A percentile compares a stretch with the other conserved stretches of the same genome.
Conservation (phyloP, 1,139 yeast genomes). For the Sugiyamaella xylanicola region DNA sequence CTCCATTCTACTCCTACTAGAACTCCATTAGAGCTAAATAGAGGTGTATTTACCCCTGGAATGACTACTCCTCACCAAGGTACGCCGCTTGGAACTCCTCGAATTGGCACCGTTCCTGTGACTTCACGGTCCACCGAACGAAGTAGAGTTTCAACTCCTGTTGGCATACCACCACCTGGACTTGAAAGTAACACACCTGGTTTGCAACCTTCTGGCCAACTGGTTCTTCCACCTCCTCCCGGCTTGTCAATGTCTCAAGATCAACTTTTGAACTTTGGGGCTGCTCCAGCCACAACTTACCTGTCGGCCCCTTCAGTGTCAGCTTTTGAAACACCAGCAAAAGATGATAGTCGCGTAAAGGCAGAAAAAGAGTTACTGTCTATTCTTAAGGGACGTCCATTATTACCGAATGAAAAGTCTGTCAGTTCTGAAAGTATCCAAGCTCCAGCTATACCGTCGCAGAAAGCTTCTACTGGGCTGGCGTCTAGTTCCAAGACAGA, state of each 20-base stretch:
- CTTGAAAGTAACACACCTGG: neutral
- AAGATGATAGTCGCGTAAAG: neutral
- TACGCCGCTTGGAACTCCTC: neutral
- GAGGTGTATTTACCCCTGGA: conserved; percentile 1
- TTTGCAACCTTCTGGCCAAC: neutral
- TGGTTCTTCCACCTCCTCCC: neutral
- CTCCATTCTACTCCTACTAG: conserved; percentile 14
- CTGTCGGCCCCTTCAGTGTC: too few relatives aligned
- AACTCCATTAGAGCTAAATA: neutral
- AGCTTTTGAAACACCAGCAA: neutral
- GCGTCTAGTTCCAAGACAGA: too few relatives aligned
- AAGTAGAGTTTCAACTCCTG: neutral
- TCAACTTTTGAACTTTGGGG: too few relatives aligned
- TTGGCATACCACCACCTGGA: neutral
- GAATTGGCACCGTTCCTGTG: neutral
- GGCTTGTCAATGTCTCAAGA: neutral
- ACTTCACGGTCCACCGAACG: too few relatives aligned
- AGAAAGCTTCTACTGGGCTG: neutral
- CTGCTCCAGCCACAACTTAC: too few relatives aligned
- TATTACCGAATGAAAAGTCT: conserved; percentile 3
- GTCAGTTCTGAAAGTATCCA: neutral
- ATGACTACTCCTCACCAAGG: neutral
- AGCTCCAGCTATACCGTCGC: neutral
- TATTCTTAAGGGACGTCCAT: conserved; percentile 18
- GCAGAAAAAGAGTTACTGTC: conserved; percentile 23